Evolutionary conservation across 164 flowering plant genomes (phyloP), one percentile per base, ranked within the genome.

Genomic region (Amborella trichopoda): DNA sequence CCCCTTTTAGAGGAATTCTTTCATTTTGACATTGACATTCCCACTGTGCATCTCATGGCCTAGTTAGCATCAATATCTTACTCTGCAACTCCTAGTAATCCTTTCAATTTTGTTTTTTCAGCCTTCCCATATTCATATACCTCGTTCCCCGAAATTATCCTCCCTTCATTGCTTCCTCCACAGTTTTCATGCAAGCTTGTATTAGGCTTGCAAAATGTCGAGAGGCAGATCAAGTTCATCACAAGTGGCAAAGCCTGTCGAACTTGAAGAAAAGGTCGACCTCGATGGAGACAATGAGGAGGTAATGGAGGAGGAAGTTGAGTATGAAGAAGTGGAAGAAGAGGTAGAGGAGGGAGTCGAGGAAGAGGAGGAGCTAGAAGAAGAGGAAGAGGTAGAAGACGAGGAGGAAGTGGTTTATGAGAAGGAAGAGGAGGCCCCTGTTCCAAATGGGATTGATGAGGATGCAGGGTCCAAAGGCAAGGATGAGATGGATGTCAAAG

Each of bases 71-170:
- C 61, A 41, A 72, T 58, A 69, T 80, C 81, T 75, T 61, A 61
- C 69, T 66, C 67, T 69, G 49, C 75, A 44, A 61, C 72, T 68
- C 86, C 82, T 73, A 74, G n/a, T 67, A 77, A 69, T 64, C 82
- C 89, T 73, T 78, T 78, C 83, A 51, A 71, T 67, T 76, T 72
- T 62, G 76, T 70, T n/a, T n/a, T n/a, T n/a, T 67, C 83, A 65
- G 44, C 75, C 88, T 72, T 66, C 72, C 91, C 63, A 63, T 66
- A 55, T 71, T 67, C 69, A 46, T 70, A 49, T 66, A 62, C 80
- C 68, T 79, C 68, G 74, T 75, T 10, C 58, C 78, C 69, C 57
- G 72, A 69, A 77, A 73, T 77, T 75, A 74, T 74, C 74, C 79
- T 71, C 74, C 86, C 75, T 78, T 67, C 81, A 68, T 65, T 72